Conservation (phyloP, 179 eudicot species). For the Heliamphora pulchella region DNA sequence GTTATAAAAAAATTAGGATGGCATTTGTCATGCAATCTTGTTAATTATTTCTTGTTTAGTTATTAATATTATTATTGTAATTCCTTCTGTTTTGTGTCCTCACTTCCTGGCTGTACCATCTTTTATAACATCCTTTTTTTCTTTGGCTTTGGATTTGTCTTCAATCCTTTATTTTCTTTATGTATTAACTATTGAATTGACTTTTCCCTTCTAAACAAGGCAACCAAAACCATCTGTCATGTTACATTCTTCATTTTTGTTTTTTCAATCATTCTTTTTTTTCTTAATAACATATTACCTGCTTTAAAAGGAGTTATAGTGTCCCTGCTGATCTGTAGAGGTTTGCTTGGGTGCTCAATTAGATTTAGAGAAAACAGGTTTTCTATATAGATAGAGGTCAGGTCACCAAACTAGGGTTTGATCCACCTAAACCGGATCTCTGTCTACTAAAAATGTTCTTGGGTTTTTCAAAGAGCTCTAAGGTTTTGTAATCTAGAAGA, state of each 20-base stretch:
- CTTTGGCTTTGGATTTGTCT: background rate
- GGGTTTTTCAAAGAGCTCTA: background rate
- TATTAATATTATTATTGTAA: background rate
- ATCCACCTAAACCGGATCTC: background rate
- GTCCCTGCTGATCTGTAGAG: background rate
- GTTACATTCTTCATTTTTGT: background rate
- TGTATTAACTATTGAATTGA: background rate
- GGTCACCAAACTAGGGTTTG: background rate
- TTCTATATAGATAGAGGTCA: background rate
- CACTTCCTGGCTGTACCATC: background rate
- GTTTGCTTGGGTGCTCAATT: background rate
- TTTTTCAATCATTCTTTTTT: background rate
- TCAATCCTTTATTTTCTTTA: background rate
- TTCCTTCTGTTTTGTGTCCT: background rate
- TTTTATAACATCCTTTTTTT: background rate
- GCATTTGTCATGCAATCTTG: too few relatives aligned
- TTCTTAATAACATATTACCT: background rate
- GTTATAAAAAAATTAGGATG: too few relatives aligned
- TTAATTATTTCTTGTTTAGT: too few relatives aligned
- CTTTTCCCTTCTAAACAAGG: background rate
- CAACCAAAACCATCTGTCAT: background rate
- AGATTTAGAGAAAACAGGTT: background rate
- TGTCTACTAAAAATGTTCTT: background rate
- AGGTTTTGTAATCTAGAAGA: background rate
- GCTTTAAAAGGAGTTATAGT: background rate